Evolutionary conservation across 768 basidiomycete species (phyloP).

Genomic region (Pleurotus eryngii): DNA sequence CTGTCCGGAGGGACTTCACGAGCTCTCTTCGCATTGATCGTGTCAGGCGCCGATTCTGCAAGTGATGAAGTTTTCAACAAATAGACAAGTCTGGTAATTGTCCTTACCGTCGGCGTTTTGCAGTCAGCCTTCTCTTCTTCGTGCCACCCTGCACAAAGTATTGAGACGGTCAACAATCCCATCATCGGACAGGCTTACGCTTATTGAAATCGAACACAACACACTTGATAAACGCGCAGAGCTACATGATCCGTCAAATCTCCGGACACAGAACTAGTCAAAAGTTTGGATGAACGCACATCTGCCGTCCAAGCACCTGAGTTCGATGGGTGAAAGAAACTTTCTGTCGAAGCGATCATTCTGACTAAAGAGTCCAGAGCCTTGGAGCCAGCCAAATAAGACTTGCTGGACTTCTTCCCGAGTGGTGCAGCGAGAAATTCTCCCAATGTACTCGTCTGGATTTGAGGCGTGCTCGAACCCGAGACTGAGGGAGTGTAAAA

Average conservation of each 20-base stretch:
- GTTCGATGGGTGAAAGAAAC: conserved; percentile 89
- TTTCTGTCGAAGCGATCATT: conserved; percentile 82
- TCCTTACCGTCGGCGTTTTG: conserved; percentile 66
- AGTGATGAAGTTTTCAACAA: not conserved
- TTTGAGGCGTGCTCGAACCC: conserved; percentile 55
- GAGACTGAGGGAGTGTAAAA: conserved; percentile 68
- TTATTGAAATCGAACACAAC: conserved; percentile 84
- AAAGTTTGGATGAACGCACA: conserved; percentile 34
- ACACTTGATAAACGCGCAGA: conserved; percentile 83
- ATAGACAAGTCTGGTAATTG: not conserved
- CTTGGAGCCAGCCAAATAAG: conserved; percentile 79
- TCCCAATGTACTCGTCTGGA: conserved; percentile 40
- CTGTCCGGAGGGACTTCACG: conserved; percentile 77
- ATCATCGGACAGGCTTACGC: conserved; percentile 35
- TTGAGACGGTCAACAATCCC: too few relatives aligned
- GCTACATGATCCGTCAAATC: conserved; percentile 30
- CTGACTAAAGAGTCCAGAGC: conserved; percentile 84
- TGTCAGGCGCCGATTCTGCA: conserved; percentile 72
- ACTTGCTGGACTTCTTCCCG: conserved; percentile 42
- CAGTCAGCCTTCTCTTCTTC: conserved; percentile 76
- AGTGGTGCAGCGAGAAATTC: conserved; percentile 63
- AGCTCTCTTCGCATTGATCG: conserved; percentile 78
- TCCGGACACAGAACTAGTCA: not conserved
- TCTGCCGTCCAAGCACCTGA: conserved; percentile 81
- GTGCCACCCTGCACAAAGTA: conserved; percentile 56